Conservation (phyloP, 139 green algal genomes). For the Gonium pectorale region DNA sequence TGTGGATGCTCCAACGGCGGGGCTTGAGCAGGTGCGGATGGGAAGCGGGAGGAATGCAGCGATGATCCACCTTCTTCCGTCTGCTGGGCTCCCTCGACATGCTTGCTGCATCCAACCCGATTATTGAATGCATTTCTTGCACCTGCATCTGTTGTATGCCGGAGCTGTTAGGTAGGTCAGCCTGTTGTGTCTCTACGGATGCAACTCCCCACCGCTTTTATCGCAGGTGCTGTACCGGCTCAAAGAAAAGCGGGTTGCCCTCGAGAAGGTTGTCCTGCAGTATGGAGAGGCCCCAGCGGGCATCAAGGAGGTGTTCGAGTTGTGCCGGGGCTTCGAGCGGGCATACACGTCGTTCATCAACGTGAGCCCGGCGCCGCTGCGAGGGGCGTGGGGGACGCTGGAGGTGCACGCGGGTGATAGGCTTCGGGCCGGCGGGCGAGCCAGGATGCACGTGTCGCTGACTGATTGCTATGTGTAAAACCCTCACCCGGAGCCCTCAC, state of each 20-base stretch:
- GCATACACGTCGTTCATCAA: slow-evolving; percentile 83
- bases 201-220: neutral
- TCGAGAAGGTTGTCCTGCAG: slow-evolving; percentile 83
- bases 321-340: slow-evolving; percentile 91
- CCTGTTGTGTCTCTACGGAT: neutral
- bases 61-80: neutral
- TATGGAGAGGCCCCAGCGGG: slow-evolving; percentile 79
- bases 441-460: too few species aligned
- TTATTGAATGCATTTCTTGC: neutral
- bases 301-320: slow-evolving; percentile 87
- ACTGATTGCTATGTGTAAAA: too few species aligned
- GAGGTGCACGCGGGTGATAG: too few species aligned
- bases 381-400: neutral
- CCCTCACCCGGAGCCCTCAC: too few species aligned
- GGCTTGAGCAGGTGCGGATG: slow-evolving; percentile 20
- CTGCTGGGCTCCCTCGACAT: too few species aligned
- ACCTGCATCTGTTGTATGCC: too few species aligned
- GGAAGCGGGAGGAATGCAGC: too few species aligned
- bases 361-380: slow-evolving; percentile 45
- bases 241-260: slow-evolving; percentile 65
- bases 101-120: too few species aligned
- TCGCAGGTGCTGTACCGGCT: slow-evolving; percentile 78
- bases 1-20: slow-evolving; percentile 20
- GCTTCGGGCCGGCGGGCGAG: too few species aligned
- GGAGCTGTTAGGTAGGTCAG: neutral